Conservation (phyloP, 495 filamentous ascomycete genomes). For the Patellaria atrata region DNA sequence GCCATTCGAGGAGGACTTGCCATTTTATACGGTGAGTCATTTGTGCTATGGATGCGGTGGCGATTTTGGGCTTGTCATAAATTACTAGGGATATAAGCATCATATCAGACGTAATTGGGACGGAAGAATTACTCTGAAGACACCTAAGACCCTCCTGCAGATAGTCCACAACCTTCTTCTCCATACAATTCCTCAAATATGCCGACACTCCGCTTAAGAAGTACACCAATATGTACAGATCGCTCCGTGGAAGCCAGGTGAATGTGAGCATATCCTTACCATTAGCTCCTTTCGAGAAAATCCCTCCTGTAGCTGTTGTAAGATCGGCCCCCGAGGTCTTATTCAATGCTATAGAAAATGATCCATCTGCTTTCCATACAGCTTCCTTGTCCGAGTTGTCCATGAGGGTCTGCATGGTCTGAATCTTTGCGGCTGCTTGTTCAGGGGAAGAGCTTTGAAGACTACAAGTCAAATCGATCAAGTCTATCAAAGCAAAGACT, state of each 20-base stretch:
- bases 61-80: slow-evolving; percentile 22
- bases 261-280: slow-evolving; percentile 35
- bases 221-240: slow-evolving; percentile 57
- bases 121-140: slow-evolving; percentile 34
- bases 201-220: slow-evolving; percentile 58
- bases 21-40: slow-evolving; percentile 32
- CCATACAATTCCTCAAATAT: slow-evolving; percentile 47
- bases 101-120: slow-evolving; percentile 22
- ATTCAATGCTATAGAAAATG: slow-evolving; percentile 61
- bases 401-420: slow-evolving; percentile 52
- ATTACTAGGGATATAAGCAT: slow-evolving; percentile 9
- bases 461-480: slow-evolving; percentile 73
- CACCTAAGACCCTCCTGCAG: slow-evolving; percentile 49
- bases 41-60: slow-evolving; percentile 34
- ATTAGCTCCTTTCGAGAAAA: slow-evolving; percentile 22
- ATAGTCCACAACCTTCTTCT: slow-evolving; percentile 52
- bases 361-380: slow-evolving; percentile 49
- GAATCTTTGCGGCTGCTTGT: slow-evolving; percentile 52
- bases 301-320: slow-evolving; percentile 26
- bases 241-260: slow-evolving; percentile 50
- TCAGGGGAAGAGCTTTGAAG: slow-evolving; percentile 43
- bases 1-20: slow-evolving; percentile 39
- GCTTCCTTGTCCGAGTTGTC: slow-evolving; percentile 42
- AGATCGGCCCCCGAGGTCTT: slow-evolving; percentile 21
- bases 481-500: slow-evolving; percentile 52